Conservation (phyloP, 768 basidiomycete genomes). For the Leccinum rimulosum region DNA sequence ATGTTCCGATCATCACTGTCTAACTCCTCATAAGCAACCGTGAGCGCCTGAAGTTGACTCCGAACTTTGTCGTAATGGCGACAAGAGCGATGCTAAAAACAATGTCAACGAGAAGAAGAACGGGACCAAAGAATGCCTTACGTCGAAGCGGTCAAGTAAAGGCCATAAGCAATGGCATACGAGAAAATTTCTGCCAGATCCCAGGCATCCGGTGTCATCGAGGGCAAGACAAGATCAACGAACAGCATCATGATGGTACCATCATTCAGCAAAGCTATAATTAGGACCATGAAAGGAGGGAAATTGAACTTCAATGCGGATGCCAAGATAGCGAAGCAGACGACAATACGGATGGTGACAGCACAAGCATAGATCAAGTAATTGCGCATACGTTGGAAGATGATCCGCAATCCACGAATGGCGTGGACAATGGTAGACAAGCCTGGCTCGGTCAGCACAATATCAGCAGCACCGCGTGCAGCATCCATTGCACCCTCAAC, state of each 20-base stretch:
- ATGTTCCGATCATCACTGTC: too few relatives aligned
- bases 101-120: conserved; percentile 8
- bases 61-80: conserved; percentile 82
- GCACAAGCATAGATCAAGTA: conserved; percentile 97
- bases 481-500: conserved; percentile 99
- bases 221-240: conserved; percentile 93
- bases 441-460: conserved; percentile 97
- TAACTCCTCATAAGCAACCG: too few relatives aligned
- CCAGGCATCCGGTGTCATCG: conserved; percentile 92
- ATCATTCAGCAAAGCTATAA: conserved; percentile 95
- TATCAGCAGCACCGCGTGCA: conserved; percentile 97
- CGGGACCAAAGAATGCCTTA: conserved; percentile 38
- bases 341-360: conserved; percentile 98
- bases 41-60: conserved; percentile 49
- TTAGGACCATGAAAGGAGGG: conserved; percentile 99
- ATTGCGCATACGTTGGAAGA: conserved; percentile 99
- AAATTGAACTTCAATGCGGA: conserved; percentile 98
- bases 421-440: conserved; percentile 99
- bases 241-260: conserved; percentile 99
- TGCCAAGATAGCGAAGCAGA: conserved; percentile 93
- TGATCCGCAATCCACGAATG: conserved; percentile 96
- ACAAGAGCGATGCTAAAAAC: conserved; percentile 74
- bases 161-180: conserved; percentile 92
- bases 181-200: conserved; percentile 95
- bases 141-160: conserved; percentile 93